Evolutionary conservation across 306 rosid genomes (phyloP).

Genomic region (Prunus dulcis): DNA sequence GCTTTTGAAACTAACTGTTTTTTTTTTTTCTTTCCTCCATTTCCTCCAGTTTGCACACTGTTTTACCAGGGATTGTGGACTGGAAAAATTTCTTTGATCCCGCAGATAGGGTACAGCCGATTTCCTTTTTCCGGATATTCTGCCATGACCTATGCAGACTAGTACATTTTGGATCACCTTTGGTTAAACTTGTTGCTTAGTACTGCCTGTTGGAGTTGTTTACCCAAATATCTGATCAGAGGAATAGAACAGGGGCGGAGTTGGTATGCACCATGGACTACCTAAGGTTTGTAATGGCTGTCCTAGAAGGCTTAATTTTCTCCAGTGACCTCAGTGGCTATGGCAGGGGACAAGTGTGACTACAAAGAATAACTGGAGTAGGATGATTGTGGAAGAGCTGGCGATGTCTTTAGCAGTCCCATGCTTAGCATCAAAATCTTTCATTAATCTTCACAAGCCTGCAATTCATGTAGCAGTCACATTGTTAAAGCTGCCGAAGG

Average conservation of each 20-base stretch:
- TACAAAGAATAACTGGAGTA: constrained; percentile 56
- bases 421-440: constrained; percentile 16
- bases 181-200: constrained; percentile 41
- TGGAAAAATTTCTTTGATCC: constrained; percentile 68
- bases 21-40: background rate
- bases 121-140: constrained; percentile 52
- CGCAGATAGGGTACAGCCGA: constrained; percentile 39
- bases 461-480: constrained; percentile 56
- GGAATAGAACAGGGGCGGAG: constrained; percentile 46
- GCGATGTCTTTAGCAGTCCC: constrained; percentile 60
- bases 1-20: constrained; percentile 18
- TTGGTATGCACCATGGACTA: constrained; percentile 40
- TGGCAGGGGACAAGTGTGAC: constrained; percentile 17
- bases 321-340: constrained; percentile 64
- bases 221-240: constrained; percentile 57
- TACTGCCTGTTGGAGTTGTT: constrained; percentile 68
- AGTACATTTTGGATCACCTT: constrained; percentile 75
- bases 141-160: constrained; percentile 84
- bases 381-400: constrained; percentile 81
- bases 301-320: constrained; percentile 70
- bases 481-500: constrained; percentile 47
- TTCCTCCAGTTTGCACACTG: constrained; percentile 54
- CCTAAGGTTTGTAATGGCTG: constrained; percentile 58
- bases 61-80: constrained; percentile 62
- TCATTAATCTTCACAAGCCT: constrained; percentile 48